Evolutionary conservation across 1,139 yeast genomes (phyloP).

Genomic region (Geotrichum aggregatum): DNA sequence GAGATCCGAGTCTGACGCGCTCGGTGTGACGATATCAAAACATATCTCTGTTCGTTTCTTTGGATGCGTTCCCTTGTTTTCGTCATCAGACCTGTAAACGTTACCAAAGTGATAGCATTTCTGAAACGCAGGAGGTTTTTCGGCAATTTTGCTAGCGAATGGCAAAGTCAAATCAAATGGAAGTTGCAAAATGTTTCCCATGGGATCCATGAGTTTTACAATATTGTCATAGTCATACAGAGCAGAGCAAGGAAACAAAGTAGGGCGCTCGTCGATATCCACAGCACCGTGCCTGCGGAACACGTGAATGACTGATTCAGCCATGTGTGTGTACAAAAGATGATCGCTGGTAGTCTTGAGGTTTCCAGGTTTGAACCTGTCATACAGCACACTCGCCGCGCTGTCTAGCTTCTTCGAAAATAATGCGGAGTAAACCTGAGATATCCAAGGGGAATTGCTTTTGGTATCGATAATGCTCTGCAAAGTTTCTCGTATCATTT

Average conservation of each 20-base stretch:
- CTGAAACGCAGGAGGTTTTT: constrained; percentile 50
- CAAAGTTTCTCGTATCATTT: constrained; percentile 80
- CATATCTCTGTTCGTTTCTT: constrained; percentile 74
- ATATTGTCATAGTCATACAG: constrained; percentile 59
- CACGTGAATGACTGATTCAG: constrained; percentile 53
- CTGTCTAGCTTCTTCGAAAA: constrained; percentile 79
- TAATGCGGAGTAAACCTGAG: constrained; percentile 79
- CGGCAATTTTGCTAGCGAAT: constrained; percentile 65
- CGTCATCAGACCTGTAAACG: constrained; percentile 63
- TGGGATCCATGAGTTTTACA: constrained; percentile 75
- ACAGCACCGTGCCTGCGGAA: constrained; percentile 84
- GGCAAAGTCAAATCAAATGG: constrained; percentile 90
- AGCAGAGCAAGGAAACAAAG: constrained; percentile 78
- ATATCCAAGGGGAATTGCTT: constrained; percentile 91
- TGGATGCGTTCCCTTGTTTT: constrained; percentile 52
- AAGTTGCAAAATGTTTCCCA: constrained; percentile 80
- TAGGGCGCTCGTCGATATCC: constrained; percentile 55
- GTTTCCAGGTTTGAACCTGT: constrained; percentile 31
- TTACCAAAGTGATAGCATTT: constrained; percentile 67
- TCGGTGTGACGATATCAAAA: constrained; percentile 61
- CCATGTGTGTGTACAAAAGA: constrained; percentile 41
- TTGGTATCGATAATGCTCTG: constrained; percentile 65
- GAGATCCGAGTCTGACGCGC: constrained; percentile 46
- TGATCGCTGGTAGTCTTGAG: constrained; percentile 28
- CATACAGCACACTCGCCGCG: constrained; percentile 79